Evolutionary conservation across 1,284 basidiomycete species (phyloP), one percentile per base, ranked within the genome.

Genomic region (Irpex rosettiformis): DNA sequence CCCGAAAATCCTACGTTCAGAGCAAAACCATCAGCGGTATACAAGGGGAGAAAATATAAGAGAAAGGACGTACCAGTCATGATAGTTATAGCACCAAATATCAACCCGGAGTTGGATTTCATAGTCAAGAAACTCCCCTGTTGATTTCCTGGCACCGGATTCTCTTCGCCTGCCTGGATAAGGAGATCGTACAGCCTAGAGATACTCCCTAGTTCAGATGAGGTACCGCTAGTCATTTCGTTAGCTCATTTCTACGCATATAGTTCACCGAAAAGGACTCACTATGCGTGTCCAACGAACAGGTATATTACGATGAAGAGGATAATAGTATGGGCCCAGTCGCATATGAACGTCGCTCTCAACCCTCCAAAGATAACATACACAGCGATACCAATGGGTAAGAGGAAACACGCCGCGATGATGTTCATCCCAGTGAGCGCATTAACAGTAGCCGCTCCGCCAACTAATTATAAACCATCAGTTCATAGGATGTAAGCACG

Each of bases 381-480:
- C 33, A 75, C 68, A 4, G 74, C 74, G 57, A 81, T 76, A 4
- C 77, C 75, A 13, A 79, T 68, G 1, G 87, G 88, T 11, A 91
- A 85, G 24, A 94, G 77, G 77, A 93, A 93, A 68, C 87, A 89
- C 1, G 89, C 88, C 2, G 91, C 91, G 58, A 89, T 79, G n/a
- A 87, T 89, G 67, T 79, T 83, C 87, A 93, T 92, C 0, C 90
- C 91, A 0, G 93, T 94, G 48, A 96, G 74, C 55, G 84, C 84
- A 5, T 84, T 86, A 21, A 94, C 89, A 0, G 91, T 92, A 0
- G 90, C 91, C 0, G 84, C 85, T 0, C 91, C 91, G 25, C 54
- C 53, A 25, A 64, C 58, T 21, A 58, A 56, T 24, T 56, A 29
- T 1, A 37, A 37, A 37, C 30, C 10, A 37, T 37, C 10, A 37